Percentiles rank a stretch among this genome's conserved stretches.
Evolutionary conservation across 192 early-diverging fungal species (phyloP).

Genomic region (Coemansia sp.): DNA sequence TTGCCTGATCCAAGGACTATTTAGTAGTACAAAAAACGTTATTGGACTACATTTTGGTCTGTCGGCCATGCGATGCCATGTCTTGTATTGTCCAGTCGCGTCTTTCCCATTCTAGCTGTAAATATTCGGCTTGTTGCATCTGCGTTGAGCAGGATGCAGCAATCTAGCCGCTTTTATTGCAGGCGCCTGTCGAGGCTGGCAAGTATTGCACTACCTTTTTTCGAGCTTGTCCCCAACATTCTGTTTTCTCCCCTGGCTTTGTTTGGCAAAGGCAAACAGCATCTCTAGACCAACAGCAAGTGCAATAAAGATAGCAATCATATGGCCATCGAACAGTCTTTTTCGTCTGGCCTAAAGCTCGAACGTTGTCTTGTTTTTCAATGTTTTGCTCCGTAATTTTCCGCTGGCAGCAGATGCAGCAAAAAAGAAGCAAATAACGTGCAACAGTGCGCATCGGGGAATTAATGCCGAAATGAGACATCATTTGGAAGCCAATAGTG

Average conservation of each 20-base stretch:
- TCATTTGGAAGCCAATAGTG: background rate
- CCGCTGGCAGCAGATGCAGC: background rate
- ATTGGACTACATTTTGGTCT: background rate
- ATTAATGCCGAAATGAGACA: constrained; percentile 2
- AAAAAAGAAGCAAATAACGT: background rate
- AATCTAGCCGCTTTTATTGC: background rate
- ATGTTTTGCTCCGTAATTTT: background rate
- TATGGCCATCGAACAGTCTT: background rate
- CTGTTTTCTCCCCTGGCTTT: background rate
- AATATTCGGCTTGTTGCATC: background rate
- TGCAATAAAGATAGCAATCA: background rate
- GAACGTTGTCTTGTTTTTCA: background rate
- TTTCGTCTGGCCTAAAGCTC: background rate
- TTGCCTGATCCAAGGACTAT: background rate
- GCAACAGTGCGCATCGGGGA: constrained; percentile 8
- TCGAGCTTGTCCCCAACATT: background rate
- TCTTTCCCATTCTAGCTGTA: background rate
- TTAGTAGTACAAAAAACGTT: background rate
- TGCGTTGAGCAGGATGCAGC: background rate
- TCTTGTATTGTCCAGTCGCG: background rate
- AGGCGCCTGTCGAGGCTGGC: background rate
- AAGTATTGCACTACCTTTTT: background rate
- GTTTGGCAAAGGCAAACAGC: background rate
- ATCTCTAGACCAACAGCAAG: background rate
- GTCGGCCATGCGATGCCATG: background rate